Base-by-base conservation (phyloP, 2,329 filamentous ascomycete species). In the Bipolaris gigantea region DNA sequence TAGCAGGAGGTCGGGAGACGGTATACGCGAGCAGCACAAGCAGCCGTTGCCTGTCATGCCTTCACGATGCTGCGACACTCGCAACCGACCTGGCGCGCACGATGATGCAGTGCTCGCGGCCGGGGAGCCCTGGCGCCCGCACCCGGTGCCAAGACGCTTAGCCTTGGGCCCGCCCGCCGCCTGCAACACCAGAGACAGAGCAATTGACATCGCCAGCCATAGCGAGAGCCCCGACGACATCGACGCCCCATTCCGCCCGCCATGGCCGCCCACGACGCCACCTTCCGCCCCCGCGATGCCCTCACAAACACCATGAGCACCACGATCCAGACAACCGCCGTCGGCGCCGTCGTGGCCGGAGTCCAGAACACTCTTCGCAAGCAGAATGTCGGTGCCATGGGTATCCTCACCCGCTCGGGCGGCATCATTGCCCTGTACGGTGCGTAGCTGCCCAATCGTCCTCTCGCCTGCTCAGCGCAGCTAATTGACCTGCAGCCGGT, bases 291-390 rank as follows among this genome's bases (percentile, higher is more conserved):
- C 44, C 85, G 87, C 75, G 89, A 96, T 82, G 86, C 90, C 63
- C 76, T 96, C 66, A 81, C 83, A 62, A 81, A 83, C 60, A 83
- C 87, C 46, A 77, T 87, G 71, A 85, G 84, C 73, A 85, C 85
- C 57, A 84, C 83, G 36, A 69, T 86, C 60, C 76, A 90, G 66
- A 86, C 87, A 57, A 85, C 86, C 69, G 78, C 79, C 55, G 83
- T 83, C 56, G 92, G 92, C 66, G 78, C 89, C 71, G 82, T 91
- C 75, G 74, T 89, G 56, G 88, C 90, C 46, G 87, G 89, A 50
- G 82, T 96, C 62, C 89, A 92, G 80, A 97, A 96, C 80, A 90
- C 92, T 55, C 83, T 97, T 65, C 83, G 87, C 50, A 92, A 86
- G 80, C 83, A 85, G 73, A 96, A 96, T 75, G 81, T 94, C 62